Base-by-base conservation (phyloP, 2,329 filamentous ascomycete genomes). In the Aureobasidium zeae region DNA sequence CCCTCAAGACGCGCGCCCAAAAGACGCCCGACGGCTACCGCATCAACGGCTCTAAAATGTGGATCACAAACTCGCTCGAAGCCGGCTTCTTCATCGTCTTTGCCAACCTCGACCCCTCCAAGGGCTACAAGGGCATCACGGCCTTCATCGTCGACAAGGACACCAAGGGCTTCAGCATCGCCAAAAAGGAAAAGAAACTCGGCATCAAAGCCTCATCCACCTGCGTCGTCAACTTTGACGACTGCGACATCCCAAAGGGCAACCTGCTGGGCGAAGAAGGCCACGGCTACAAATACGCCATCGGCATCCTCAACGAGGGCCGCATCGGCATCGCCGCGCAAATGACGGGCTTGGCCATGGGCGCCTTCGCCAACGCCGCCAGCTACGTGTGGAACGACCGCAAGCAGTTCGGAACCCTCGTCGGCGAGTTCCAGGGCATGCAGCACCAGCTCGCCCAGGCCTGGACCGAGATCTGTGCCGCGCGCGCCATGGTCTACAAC, bases 111-210 rank as follows among this genome's bases (percentile, higher is more conserved):
- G 82, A 95, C 61, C 88, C 83, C 1, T 81, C 77, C 68, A 87
- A 89, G 69, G 89, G 87, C 42, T 95, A 98, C 74, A 89, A 88
- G 67, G 91, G 91, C 47, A 98, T 98, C 65, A 88, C 87, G 2
- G 91, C 91, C 41, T 98, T 98, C 62, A 71, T 98, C 49, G 81
- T 96, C 30, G 88, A 95, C 67, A 95, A 94, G 72, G 81, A 73
- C 57, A 84, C 78, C 37, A 80, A 82, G 44, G 91, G 91, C 24
- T 95, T 98, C 72, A 81, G 77, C 49, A 93, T 98, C 58, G 87
- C 91, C 29, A 98, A 98, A 77, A 98, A 98, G 73, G 91, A 98
- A 74, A 96, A 96, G 82, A 98, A 98, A 73, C 80, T 98, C 36
- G 91, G 91, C 47, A 98, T 98, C 69, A 82, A 77, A 59, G 91